phyloP scores from a whole-genome alignment of 202 grass and related monocot species.

The Panicum hallii region DNA sequence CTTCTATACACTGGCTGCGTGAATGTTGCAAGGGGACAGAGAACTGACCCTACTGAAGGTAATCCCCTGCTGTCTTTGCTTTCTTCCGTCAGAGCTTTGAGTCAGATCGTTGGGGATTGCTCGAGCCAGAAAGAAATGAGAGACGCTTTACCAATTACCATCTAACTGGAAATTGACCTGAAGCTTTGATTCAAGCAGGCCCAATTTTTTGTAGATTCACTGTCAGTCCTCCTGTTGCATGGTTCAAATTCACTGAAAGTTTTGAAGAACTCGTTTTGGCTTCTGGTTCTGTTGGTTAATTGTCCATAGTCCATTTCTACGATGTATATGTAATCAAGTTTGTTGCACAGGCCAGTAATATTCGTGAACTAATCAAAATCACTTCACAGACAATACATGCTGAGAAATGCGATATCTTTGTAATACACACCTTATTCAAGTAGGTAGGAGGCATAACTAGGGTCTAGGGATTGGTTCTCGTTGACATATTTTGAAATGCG shows the following conservation, averaged over 20 bases:
- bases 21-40: constrained; percentile 50
- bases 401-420: not conserved
- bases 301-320: not conserved
- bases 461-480: not conserved
- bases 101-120: not conserved
- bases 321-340: not conserved
- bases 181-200: not conserved
- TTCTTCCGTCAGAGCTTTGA: constrained; percentile 1
- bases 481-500: not conserved
- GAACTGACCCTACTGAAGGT: constrained; percentile 85
- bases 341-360: constrained; percentile 11
- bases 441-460: constrained; percentile 1
- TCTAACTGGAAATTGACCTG: not conserved
- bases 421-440: constrained; percentile 21
- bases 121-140: constrained; percentile 7
- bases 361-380: not conserved
- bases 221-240: not conserved
- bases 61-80: constrained; percentile 32
- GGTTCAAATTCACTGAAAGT: not conserved
- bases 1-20: constrained; percentile 49
- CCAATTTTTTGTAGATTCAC: not conserved
- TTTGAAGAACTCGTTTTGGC: not conserved
- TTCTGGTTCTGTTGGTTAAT: not conserved
- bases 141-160: constrained; percentile 8
- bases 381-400: not conserved